Evolutionary conservation across 176 grass and related monocot genomes (phyloP).

Genomic region (Tuctoria greenei): DNA sequence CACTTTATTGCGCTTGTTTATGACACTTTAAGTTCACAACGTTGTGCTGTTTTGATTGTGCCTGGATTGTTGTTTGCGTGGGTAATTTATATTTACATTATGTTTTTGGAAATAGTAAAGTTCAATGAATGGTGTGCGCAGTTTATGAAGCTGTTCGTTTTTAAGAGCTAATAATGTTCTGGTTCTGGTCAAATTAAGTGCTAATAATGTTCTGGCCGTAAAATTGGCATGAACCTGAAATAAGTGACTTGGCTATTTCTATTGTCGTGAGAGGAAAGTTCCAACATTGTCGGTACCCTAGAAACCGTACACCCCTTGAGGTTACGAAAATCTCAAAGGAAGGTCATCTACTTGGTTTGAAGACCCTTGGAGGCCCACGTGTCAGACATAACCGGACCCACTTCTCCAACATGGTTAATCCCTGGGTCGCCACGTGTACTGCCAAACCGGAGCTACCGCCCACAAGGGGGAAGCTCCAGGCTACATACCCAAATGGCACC

Average conservation of each 20-base stretch:
- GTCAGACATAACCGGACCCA: no score
- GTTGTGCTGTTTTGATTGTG: neutral
- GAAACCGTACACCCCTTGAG: no score
- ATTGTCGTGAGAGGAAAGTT: constrained; percentile 9
- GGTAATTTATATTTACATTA: neutral
- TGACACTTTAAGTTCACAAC: neutral
- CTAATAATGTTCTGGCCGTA: neutral
- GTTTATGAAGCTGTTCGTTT: neutral
- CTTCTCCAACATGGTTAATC: no score
- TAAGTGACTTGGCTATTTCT: neutral
- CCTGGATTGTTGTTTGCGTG: neutral
- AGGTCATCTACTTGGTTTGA: no score
- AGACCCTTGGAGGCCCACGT: no score
- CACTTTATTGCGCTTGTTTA: neutral
- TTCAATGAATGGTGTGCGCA: neutral
- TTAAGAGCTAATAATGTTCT: no score
- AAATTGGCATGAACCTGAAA: constrained; percentile 9
- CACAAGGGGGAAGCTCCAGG: no score
- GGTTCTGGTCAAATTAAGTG: no score
- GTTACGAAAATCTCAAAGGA: no score
- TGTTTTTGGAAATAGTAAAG: neutral
- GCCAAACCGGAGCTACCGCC: no score
- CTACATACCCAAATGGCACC: no score
- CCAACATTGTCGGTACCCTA: neutral
- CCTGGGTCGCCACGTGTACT: no score